Conservation (phyloP, 345 rosid genomes). For the Odontarrhena argentea region DNA sequence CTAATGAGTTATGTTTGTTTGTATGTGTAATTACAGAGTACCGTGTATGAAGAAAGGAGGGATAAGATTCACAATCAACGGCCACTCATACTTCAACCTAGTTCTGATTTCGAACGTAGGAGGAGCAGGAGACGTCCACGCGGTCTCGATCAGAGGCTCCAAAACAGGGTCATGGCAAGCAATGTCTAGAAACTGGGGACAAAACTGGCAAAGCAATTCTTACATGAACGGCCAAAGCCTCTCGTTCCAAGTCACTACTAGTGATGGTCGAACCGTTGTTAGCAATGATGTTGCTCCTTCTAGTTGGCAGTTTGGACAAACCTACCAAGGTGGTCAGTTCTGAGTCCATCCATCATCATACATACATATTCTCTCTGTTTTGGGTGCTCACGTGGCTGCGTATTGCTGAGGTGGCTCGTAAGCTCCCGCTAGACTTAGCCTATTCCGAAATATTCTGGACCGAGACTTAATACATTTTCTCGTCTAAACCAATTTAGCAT, state of each 20-base stretch:
- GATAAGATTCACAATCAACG: constrained; percentile 80
- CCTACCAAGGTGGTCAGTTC: constrained; percentile 75
- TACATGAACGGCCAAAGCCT: constrained; percentile 78
- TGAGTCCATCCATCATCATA: constrained; percentile 5
- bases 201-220: constrained; percentile 97
- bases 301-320: constrained; percentile 89
- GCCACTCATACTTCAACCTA: constrained; percentile 94
- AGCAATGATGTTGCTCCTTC: constrained; percentile 60
- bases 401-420: constrained; percentile 71
- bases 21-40: constrained; percentile 51
- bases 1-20: constrained; percentile 1
- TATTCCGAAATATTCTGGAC: neutral
- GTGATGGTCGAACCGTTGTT: constrained; percentile 80
- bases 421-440: constrained; percentile 69
- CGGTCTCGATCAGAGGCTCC: constrained; percentile 90
- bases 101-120: constrained; percentile 83
- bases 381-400: constrained; percentile 43
- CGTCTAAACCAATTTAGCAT: neutral
- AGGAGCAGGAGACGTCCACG: constrained; percentile 78
- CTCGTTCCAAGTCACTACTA: constrained; percentile 87
- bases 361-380: constrained; percentile 9
- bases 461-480: too few species aligned
- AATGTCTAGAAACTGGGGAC: constrained; percentile 98
- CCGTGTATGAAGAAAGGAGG: constrained; percentile 92
- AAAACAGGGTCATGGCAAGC: constrained; percentile 78